These are phyloP conservation scores for Mucor circinelloides DNA, from an alignment of 371 early-diverging fungal genomes.

Conservation along the genomic window DNA sequence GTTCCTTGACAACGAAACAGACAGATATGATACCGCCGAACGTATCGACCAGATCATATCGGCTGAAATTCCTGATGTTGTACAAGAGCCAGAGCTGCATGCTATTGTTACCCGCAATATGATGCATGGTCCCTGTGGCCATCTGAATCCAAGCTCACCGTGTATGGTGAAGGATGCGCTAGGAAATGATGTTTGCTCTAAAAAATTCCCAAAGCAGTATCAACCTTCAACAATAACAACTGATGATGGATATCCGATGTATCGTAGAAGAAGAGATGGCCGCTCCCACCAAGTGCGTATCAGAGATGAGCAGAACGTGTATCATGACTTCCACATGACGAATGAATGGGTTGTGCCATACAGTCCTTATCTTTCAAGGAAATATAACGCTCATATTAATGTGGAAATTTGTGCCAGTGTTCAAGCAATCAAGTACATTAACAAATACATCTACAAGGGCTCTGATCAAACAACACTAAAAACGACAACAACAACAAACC, in stretches of 20 bases:
- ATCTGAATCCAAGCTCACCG: conserved; percentile 2
- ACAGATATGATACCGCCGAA: background rate
- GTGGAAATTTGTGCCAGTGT: conserved; percentile 37
- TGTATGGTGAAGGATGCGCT: conserved; percentile 2
- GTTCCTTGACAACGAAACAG: background rate
- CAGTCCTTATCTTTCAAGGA: conserved; percentile 32
- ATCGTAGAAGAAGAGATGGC: background rate
- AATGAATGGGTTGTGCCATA: conserved; percentile 40
- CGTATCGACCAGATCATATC: background rate
- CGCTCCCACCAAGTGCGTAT: background rate
- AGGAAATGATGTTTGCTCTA: background rate
- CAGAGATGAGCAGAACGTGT: background rate
- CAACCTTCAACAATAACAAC: background rate
- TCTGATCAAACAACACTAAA: conserved; percentile 13
- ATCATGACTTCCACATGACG: conserved; percentile 9
- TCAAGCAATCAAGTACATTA: conserved; percentile 37
- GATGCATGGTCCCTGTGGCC: conserved; percentile 13
- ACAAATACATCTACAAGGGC: conserved; percentile 45
- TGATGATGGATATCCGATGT: conserved; percentile 6
- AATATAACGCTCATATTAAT: conserved; percentile 46
- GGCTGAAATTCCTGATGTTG: background rate
- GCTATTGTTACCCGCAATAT: background rate
- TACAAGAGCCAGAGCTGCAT: background rate
- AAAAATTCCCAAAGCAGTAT: conserved; percentile 5
- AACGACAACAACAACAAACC: background rate